Evolutionary conservation across 1,284 basidiomycete species (phyloP).

Genomic region (Hemileia vastatrix): DNA sequence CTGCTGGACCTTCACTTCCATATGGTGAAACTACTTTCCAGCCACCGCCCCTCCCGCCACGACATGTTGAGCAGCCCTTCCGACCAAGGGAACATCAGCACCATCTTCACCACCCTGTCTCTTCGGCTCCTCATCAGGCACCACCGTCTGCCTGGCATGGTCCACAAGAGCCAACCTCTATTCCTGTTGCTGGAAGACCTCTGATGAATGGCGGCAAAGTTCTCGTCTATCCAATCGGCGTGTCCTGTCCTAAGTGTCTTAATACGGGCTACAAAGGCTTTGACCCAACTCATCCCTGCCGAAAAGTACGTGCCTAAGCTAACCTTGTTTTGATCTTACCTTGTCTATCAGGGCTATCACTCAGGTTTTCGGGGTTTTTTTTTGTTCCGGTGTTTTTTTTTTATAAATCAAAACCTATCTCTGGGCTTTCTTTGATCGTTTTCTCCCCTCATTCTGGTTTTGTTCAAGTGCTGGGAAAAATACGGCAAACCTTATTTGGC

Average conservation of each 20-base stretch:
- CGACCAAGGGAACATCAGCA: no score
- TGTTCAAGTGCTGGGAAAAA: slow-evolving; percentile 28
- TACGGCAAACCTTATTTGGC: slow-evolving; percentile 23
- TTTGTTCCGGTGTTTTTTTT: neutral
- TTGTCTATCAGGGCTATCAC: neutral
- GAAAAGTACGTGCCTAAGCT: neutral
- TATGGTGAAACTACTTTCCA: no score
- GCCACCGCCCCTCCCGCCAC: no score
- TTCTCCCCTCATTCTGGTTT: no score
- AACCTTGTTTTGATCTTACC: neutral
- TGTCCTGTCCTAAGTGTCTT: slow-evolving; percentile 22
- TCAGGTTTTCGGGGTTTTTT: neutral
- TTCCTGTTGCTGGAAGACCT: slow-evolving; percentile 24
- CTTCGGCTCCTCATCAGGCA: no score
- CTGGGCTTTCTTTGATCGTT: neutral
- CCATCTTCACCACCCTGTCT: no score
- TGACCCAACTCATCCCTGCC: slow-evolving; percentile 27
- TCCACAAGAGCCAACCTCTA: slow-evolving; percentile 24
- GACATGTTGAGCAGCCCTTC: no score
- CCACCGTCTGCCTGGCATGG: no score
- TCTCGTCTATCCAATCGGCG: slow-evolving; percentile 21
- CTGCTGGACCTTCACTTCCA: no score
- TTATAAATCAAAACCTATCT: neutral
- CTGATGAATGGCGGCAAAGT: slow-evolving; percentile 20
- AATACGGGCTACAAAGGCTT: slow-evolving; percentile 27